Base-by-base conservation (phyloP, 768 basidiomycete species). In the Cantharellus anzutake region DNA sequence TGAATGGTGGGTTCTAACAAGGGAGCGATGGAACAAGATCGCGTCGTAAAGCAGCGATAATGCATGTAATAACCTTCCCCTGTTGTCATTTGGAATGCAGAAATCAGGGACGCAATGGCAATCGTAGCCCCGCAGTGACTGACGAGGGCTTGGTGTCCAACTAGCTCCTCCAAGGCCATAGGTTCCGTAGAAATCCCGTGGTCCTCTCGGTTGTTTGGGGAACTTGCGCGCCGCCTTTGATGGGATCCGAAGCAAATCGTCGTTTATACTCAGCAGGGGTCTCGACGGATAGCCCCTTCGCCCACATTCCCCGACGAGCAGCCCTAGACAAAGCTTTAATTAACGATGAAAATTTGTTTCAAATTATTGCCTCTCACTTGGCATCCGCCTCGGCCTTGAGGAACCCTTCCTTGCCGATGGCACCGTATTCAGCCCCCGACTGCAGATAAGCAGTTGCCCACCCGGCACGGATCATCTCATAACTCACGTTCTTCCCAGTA, bases 241-340 rank as follows among this genome's bases (percentile, higher is more conserved):
- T 35, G 4, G 20, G 51, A 29, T 48, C 44, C 44, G 1, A 11
- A 29, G 56, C 61, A 35, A 62, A 14, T 41, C 86, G 75, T 41
- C 79, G 80, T 71, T 96, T 93, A 69, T 86, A 93, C 56, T 84
- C 82, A 0, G 81, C 78, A 0, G 91, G 91, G 4, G 78, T 80
- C 64, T 93, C 91, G 11, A 72, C 72, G 3, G 63, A 64, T 0
- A 64, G 65, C 1, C 80, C 80, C 2, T 76, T 63, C 37, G 70
- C 72, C 90, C 90, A 94, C 76, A 91, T 84, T 0, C 91, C 91
- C 61, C 74, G 72, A 57, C 76, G 77, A 39, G 77, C 77, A 41
- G 70, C 67, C 65, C 87, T 91, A 37, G 51, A 51, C 16, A 39
- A 11, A 11, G 20, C 20, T 0, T 29, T 29, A 29, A 29, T 29